phyloP scores from a whole-genome alignment of 345 rosid species.

The Nephelium lappaceum region DNA sequence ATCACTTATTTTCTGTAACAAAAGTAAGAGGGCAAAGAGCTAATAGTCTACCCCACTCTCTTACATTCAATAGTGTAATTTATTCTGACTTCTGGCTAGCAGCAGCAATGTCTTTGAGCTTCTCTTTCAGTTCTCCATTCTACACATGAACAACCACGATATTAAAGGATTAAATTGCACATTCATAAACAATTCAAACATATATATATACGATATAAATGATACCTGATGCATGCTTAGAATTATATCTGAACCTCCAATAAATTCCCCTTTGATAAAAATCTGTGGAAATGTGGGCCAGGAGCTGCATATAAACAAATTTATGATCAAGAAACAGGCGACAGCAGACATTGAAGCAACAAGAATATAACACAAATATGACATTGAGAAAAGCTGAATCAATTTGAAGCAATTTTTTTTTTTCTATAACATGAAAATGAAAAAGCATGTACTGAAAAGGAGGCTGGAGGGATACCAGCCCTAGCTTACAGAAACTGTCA shows the following conservation, averaged over 20 bases:
- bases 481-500: too few species aligned
- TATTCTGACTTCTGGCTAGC: conserved; percentile 37
- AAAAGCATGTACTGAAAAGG: not conserved
- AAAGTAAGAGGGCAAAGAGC: too few species aligned
- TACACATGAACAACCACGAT: conserved; percentile 26
- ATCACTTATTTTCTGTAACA: too few species aligned
- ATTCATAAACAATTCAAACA: not conserved
- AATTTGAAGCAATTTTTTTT: not conserved
- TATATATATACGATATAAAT: not conserved
- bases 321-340: not conserved
- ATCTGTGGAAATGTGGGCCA: too few species aligned
- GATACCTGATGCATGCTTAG: conserved; percentile 89
- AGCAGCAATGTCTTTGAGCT: conserved; percentile 56
- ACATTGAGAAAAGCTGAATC: not conserved
- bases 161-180: conserved; percentile 12
- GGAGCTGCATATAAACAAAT: conserved; percentile 57
- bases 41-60: not conserved
- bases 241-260: conserved; percentile 95
- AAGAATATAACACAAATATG: not conserved
- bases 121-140: conserved; percentile 88
- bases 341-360: not conserved
- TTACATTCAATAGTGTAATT: not conserved
- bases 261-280: conserved; percentile 89
- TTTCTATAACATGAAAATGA: not conserved
- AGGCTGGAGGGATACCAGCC: not conserved